Conservation (phyloP, 768 basidiomycete genomes). For the Naganishia vaughanmartiniae region DNA sequence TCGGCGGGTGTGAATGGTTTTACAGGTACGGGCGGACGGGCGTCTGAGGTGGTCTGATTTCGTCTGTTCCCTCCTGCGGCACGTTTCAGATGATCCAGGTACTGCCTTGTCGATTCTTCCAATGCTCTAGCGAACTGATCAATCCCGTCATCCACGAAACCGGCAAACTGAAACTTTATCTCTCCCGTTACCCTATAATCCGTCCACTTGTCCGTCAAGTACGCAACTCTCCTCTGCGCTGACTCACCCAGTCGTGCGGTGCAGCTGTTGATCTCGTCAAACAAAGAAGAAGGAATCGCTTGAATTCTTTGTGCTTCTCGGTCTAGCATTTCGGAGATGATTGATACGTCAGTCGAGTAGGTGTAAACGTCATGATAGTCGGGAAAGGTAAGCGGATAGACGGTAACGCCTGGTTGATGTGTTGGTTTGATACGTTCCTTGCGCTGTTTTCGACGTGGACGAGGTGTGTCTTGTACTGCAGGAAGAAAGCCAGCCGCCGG, state of each 20-base stretch:
- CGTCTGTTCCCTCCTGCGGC: not conserved
- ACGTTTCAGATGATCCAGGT: not conserved
- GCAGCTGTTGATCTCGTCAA: not conserved
- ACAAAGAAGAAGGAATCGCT: not conserved
- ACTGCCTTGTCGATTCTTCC: not conserved
- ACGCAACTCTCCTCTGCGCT: not conserved
- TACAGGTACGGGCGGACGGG: not conserved
- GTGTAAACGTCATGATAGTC: slow-evolving; percentile 16
- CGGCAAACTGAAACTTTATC: not conserved
- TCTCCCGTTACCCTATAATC: not conserved
- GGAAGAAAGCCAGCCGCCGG: not conserved
- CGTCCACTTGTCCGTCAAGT: not conserved
- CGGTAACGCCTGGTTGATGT: slow-evolving; percentile 1
- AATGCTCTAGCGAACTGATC: not conserved
- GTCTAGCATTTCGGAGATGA: slow-evolving; percentile 1
- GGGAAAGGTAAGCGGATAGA: slow-evolving; percentile 18
- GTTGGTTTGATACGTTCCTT: slow-evolving; percentile 4
- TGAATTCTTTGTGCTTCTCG: not conserved
- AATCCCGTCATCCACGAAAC: not conserved
- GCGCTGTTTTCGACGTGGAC: not conserved
- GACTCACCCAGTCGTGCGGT: too few relatives aligned
- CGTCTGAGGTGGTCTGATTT: not conserved
- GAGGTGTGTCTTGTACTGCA: not conserved
- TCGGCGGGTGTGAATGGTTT: slow-evolving; percentile 3
- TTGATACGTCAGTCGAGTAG: not conserved